phyloP scores from a whole-genome alignment of 2,329 filamentous ascomycete species.

The Exophiala spinifera region DNA sequence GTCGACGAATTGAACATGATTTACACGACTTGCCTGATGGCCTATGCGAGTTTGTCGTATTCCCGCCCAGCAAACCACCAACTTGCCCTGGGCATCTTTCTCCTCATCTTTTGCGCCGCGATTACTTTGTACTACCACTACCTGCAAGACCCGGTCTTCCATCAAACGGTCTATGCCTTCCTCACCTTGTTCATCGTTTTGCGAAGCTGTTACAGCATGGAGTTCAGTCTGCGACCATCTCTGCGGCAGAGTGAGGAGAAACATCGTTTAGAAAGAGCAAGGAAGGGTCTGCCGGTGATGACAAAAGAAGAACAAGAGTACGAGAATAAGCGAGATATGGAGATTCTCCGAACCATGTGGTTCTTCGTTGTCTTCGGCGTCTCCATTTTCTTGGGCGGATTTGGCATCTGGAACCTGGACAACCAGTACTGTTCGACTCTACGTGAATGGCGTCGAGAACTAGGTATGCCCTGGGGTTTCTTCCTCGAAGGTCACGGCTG shows the following conservation, averaged over 20 bases:
- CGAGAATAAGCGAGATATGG: conserved; percentile 54
- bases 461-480: conserved; percentile 77
- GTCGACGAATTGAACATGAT: conserved; percentile 71
- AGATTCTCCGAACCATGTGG: conserved; percentile 70
- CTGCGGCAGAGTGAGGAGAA: conserved; percentile 49
- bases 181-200: conserved; percentile 69
- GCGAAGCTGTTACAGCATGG: conserved; percentile 75
- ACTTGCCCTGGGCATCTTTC: conserved; percentile 54
- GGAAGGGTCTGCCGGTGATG: conserved; percentile 37
- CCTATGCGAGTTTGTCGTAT: conserved; percentile 73
- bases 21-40: conserved; percentile 68
- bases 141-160: conserved; percentile 76
- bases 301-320: conserved; percentile 46
- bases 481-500: conserved; percentile 70
- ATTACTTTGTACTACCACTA: conserved; percentile 81
- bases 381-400: conserved; percentile 69
- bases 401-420: conserved; percentile 74
- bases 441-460: conserved; percentile 60
- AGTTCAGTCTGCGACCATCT: conserved; percentile 59
- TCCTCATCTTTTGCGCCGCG: conserved; percentile 57
- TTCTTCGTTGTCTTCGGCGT: conserved; percentile 67
- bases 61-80: conserved; percentile 53
- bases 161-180: conserved; percentile 73
- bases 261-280: conserved; percentile 42
- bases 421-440: conserved; percentile 70